Evolutionary conservation across 345 rosid genomes (phyloP), one percentile per base, ranked within the genome.

Genomic region (Murraya koenigii): DNA sequence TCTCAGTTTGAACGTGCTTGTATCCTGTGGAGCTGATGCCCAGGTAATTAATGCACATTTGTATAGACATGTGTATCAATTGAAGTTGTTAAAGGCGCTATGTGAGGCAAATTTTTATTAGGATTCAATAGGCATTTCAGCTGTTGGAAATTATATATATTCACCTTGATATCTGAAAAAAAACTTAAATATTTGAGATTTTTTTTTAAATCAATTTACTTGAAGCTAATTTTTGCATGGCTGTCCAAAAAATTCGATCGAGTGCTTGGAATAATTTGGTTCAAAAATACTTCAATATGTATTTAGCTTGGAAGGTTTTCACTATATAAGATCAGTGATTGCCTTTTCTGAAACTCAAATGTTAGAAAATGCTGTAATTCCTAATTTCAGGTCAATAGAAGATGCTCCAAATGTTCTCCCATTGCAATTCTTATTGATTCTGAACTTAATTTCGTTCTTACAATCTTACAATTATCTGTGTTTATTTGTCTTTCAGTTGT

Each of bases 1-100:
- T 49, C 64, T 25, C 63, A 60, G 25, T 14, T 62, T 70, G 56
- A 78, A 78, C 26, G 63, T 78, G 20, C 76, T 63, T 63, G 71
- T 71, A 23, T 78, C 80, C 8, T 63, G 56, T 0, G 80, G 71
- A 78, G 75, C 76, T 71, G 80, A 71, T 49, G 39, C 76, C n/a
- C 71, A 69, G 80, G 80, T 71, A 32, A 3, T 32, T 30, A 7
- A 36, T 78, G 61, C 52, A 35, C 11, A 33, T 35, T 54, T 36
- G 25, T 17, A 41, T 25, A 7, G 25, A 17, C n/a, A 1, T 59
- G 23, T 17, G 33, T 22, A 9, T 33, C n/a, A 33, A 33, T 23
- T n/a, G 41, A 36, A 56, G 66, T 25, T 72, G 35, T 72, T 28
- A 71, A 13, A 25, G 7, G 5, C 35, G 55, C 74, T 8, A 30